These are phyloP conservation scores for Begonia loranthoides DNA, from an alignment of 306 rosid species.

Conservation along the genomic window DNA sequence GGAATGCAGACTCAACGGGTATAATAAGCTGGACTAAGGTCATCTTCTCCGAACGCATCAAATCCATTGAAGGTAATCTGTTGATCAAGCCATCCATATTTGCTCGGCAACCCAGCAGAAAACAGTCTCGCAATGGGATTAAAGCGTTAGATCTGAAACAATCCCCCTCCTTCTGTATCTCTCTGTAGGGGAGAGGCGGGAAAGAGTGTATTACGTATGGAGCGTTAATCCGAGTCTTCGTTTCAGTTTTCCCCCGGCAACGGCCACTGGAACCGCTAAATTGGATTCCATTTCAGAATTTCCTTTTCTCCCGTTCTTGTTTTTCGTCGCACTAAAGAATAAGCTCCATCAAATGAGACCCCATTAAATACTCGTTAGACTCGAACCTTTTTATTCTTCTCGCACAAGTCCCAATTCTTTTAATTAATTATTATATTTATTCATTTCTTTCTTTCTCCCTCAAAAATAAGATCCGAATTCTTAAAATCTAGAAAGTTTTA, in stretches of 20 bases:
- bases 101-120: constrained; percentile 36
- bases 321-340: no score
- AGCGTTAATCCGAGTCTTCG: constrained; percentile 16
- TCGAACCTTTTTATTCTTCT: no score
- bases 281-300: constrained; percentile 4
- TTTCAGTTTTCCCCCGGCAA: constrained; percentile 34
- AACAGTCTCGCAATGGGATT: constrained; percentile 10
- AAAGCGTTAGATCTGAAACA: constrained; percentile 34
- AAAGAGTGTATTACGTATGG: constrained; percentile 12
- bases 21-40: constrained; percentile 89
- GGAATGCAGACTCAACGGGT: constrained; percentile 88
- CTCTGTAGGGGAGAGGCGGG: constrained; percentile 11
- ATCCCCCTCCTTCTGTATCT: neutral
- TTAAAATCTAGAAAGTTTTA: no score
- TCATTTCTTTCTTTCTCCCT: no score
- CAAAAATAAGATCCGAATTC: no score
- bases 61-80: constrained; percentile 80
- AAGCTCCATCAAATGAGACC: no score
- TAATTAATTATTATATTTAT: no score
- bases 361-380: no score
- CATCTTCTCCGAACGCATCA: constrained; percentile 99
- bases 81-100: constrained; percentile 62
- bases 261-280: constrained; percentile 19
- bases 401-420: no score
- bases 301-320: neutral